A percentile compares a stretch with the other conserved stretches of the same genome.
phyloP scores from a whole-genome alignment of 768 basidiomycete genomes.

The Lentinula edodes region DNA sequence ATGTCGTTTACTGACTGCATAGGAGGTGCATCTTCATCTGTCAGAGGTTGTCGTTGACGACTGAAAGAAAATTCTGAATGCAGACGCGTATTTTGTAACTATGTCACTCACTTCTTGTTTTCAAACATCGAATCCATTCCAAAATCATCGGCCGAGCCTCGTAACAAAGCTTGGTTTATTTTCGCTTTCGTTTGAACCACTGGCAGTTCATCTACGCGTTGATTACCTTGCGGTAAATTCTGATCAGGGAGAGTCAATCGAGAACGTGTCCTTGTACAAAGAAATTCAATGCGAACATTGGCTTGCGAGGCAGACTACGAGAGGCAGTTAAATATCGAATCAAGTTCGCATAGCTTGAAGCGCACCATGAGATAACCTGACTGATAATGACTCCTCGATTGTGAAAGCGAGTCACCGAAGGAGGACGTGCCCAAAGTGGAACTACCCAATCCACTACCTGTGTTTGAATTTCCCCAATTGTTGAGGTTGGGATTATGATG shows the following conservation, averaged over 20 bases:
- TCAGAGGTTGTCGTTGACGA: slow-evolving; percentile 56
- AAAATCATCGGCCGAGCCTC: slow-evolving; percentile 64
- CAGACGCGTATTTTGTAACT: not conserved
- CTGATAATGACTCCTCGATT: slow-evolving; percentile 74
- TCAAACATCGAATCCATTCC: slow-evolving; percentile 86
- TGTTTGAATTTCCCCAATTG: slow-evolving; percentile 47
- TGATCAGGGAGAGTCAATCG: slow-evolving; percentile 12
- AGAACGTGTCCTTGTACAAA: slow-evolving; percentile 1
- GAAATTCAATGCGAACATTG: slow-evolving; percentile 34
- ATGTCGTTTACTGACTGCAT: slow-evolving; percentile 72
- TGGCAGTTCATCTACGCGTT: slow-evolving; percentile 68
- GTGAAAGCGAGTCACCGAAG: slow-evolving; percentile 62
- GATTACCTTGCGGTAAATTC: slow-evolving; percentile 46
- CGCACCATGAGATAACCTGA: slow-evolving; percentile 77
- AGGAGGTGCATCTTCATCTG: slow-evolving; percentile 72
- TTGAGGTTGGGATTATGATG: slow-evolving; percentile 46
- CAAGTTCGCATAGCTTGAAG: not conserved
- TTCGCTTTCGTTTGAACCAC: slow-evolving; percentile 78
- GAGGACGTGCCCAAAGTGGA: slow-evolving; percentile 33
- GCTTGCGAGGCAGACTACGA: slow-evolving; percentile 57
- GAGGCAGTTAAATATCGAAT: not conserved
- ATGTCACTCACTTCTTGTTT: slow-evolving; percentile 46
- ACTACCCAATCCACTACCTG: slow-evolving; percentile 25
- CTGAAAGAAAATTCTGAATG: not conserved
- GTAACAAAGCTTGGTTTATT: slow-evolving; percentile 62